These are phyloP conservation scores for Pseudogymnoascus sp. DNA, from an alignment of 2,329 filamentous ascomycete genomes.

Conservation along the genomic window DNA sequence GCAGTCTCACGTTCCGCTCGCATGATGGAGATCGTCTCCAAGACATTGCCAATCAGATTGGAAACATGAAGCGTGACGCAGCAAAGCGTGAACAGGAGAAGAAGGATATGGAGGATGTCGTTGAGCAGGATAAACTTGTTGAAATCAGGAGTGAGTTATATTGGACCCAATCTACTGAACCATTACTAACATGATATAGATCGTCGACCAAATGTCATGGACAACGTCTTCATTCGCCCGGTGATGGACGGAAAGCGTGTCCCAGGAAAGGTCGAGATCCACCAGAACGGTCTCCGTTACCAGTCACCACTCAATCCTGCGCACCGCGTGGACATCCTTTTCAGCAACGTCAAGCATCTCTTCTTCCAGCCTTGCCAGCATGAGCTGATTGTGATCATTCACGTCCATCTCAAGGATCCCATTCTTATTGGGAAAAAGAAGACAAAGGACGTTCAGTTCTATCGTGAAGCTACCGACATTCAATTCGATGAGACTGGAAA, in stretches of 20 bases:
- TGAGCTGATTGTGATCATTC: slow-evolving; percentile 95
- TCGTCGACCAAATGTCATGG: slow-evolving; percentile 79
- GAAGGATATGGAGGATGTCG: slow-evolving; percentile 98
- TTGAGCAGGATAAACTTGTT: slow-evolving; percentile 94
- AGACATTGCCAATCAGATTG: slow-evolving; percentile 86
- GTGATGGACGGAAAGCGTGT: slow-evolving; percentile 96
- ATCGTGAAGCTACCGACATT: slow-evolving; percentile 94
- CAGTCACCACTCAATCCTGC: slow-evolving; percentile 71
- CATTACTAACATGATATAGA: slow-evolving; percentile 49
- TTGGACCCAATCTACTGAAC: neutral
- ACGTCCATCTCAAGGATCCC: slow-evolving; percentile 94
- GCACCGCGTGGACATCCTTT: slow-evolving; percentile 84
- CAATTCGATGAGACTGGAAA: slow-evolving; percentile 99
- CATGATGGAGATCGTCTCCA: slow-evolving; percentile 81
- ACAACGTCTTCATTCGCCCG: slow-evolving; percentile 92
- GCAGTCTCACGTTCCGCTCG: slow-evolving; percentile 91
- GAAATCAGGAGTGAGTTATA: slow-evolving; percentile 73
- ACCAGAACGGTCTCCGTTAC: slow-evolving; percentile 98
- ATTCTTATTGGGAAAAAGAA: slow-evolving; percentile 98
- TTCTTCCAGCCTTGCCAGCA: slow-evolving; percentile 98
- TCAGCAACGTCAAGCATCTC: slow-evolving; percentile 96
- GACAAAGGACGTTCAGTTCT: slow-evolving; percentile 98
- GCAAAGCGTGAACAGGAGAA: slow-evolving; percentile 94
- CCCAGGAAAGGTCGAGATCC: slow-evolving; percentile 90
- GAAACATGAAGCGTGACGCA: slow-evolving; percentile 88